Percentiles rank a stretch among this genome's conserved stretches.
phyloP scores from a whole-genome alignment of 345 rosid species.

The Brassica carinata region DNA sequence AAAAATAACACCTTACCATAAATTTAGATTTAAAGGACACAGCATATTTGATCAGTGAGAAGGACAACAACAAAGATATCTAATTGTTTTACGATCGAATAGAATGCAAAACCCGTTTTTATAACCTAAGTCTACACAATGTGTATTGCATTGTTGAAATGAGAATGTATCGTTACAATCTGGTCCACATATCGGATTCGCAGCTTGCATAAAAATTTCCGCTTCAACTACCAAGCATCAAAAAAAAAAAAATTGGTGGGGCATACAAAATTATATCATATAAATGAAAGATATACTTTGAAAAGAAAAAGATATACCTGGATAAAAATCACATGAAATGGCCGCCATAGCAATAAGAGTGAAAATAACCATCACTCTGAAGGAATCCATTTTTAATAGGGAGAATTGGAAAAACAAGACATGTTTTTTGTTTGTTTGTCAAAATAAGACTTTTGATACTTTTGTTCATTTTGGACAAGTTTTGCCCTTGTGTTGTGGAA shows the following conservation, averaged over 20 bases:
- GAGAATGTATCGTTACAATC: background rate
- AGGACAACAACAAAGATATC: background rate
- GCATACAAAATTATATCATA: background rate
- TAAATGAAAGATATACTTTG: background rate
- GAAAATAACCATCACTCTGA: background rate
- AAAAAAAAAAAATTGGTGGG: background rate
- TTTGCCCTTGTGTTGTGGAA: no score
- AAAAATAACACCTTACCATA: background rate
- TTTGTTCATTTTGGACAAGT: no score
- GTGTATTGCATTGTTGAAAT: background rate
- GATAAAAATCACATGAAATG: background rate
- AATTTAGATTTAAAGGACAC: background rate
- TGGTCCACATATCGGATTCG: background rate
- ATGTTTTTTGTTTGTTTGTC: no score
- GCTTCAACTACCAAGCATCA: background rate
- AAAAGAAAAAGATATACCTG: constrained; percentile 1
- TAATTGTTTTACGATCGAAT: background rate
- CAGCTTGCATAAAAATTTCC: background rate
- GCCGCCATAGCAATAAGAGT: background rate
- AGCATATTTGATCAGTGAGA: background rate
- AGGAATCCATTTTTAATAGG: constrained; percentile 11
- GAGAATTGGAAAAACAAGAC: no score
- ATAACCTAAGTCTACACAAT: background rate
- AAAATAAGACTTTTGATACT: no score
- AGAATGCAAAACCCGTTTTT: background rate